A percentile compares a stretch with the other conserved stretches of the same genome.
Conservation (phyloP, 306 rosid species). For the Cucumis hystrix region DNA sequence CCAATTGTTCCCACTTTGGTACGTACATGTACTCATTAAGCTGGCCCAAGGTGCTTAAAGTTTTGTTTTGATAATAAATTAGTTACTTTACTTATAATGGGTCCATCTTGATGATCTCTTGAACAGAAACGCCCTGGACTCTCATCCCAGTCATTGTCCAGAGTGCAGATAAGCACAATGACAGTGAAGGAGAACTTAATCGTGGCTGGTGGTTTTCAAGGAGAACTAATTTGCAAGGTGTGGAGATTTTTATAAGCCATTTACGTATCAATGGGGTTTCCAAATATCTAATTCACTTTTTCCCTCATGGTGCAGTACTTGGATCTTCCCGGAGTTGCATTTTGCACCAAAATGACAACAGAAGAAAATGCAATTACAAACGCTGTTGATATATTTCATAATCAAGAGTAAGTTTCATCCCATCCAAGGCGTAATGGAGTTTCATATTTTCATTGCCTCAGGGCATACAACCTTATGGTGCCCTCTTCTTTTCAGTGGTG, state of each 20-base stretch:
- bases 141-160: conserved; percentile 44
- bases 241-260: not conserved
- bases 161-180: conserved; percentile 96
- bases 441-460: not conserved
- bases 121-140: conserved; percentile 43
- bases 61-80: not conserved
- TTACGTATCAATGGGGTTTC: not conserved
- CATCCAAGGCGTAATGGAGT: not conserved
- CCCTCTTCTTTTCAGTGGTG: conserved; percentile 46
- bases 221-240: conserved; percentile 97
- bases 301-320: conserved; percentile 34
- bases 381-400: conserved; percentile 61
- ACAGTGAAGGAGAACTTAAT: conserved; percentile 67
- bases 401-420: conserved; percentile 31
- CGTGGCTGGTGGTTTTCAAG: conserved; percentile 89
- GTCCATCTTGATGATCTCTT: not conserved
- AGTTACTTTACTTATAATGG: not conserved
- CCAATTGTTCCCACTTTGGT: conserved; percentile 64
- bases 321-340: conserved; percentile 56
- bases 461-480: not conserved
- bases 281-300: conserved; percentile 1
- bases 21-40: conserved; percentile 17
- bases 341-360: conserved; percentile 63
- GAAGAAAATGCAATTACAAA: conserved; percentile 85
- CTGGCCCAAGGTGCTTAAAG: not conserved